A percentile compares a stretch with the other conserved stretches of the same genome.
These are phyloP conservation scores for Colletotrichum spinosum DNA, from an alignment of 2,329 filamentous ascomycete genomes.

Conservation along the genomic window DNA sequence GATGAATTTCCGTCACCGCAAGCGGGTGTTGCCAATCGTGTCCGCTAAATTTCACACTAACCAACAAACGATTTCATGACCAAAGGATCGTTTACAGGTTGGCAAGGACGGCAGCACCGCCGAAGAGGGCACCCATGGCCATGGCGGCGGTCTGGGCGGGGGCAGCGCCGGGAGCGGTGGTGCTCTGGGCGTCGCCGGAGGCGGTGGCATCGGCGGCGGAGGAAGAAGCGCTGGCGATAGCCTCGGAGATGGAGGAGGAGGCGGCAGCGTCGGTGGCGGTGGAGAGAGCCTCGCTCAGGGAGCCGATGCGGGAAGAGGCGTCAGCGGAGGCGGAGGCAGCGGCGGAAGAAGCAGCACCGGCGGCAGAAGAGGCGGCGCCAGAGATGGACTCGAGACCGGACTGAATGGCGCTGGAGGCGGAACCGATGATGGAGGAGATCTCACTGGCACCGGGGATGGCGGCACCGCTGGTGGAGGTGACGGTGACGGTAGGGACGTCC, in stretches of 20 bases:
- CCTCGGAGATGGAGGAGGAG: slow-evolving; percentile 7
- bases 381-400: slow-evolving; percentile 39
- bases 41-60: slow-evolving; percentile 5
- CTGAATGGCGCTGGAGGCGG: slow-evolving; percentile 1
- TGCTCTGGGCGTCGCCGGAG: slow-evolving; percentile 27
- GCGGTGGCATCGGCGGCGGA: slow-evolving; percentile 38
- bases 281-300: slow-evolving; percentile 43
- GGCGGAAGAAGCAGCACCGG: slow-evolving; percentile 37
- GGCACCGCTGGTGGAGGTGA: slow-evolving; percentile 35
- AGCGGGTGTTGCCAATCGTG: not conserved
- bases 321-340: slow-evolving; percentile 23
- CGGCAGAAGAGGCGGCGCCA: slow-evolving; percentile 41
- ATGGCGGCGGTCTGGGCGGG: slow-evolving; percentile 55
- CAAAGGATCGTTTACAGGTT: slow-evolving; percentile 52
- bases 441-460: slow-evolving; percentile 33
- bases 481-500: slow-evolving; percentile 39
- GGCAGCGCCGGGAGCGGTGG: slow-evolving; percentile 41
- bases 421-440: slow-evolving; percentile 18
- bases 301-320: slow-evolving; percentile 33
- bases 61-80: too few species aligned
- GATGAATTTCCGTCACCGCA: slow-evolving; percentile 7
- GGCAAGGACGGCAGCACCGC: slow-evolving; percentile 57
- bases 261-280: slow-evolving; percentile 36
- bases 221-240: slow-evolving; percentile 25
- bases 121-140: slow-evolving; percentile 59